Conservation (phyloP, 768 basidiomycete genomes). For the Trametes maxima region DNA sequence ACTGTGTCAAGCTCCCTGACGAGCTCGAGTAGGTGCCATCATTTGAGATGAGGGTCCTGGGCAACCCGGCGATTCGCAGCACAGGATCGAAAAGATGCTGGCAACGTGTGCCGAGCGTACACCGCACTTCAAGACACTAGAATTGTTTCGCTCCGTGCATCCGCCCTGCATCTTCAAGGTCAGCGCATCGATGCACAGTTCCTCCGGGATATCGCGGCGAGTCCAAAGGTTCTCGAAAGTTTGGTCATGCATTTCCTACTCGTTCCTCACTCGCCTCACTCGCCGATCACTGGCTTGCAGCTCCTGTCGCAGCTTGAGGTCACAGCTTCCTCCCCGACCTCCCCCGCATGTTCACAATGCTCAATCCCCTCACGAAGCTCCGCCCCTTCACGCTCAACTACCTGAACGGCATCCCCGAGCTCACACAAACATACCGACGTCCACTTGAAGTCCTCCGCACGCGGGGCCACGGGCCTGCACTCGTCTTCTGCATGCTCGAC, state of each 20-base stretch:
- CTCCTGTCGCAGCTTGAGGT: not conserved
- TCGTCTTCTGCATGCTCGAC: not conserved
- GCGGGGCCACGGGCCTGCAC: not conserved
- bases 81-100: not conserved
- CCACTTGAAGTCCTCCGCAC: not conserved
- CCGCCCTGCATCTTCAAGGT: not conserved
- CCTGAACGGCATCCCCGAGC: conserved; percentile 3
- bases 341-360: not conserved
- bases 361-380: not conserved
- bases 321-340: not conserved
- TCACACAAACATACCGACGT: not conserved
- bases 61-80: not conserved
- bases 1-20: not conserved
- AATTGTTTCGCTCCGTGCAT: not conserved
- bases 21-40: not conserved
- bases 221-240: not conserved
- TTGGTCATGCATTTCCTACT: not conserved
- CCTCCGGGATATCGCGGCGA: not conserved
- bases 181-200: not conserved
- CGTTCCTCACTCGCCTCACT: not conserved
- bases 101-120: not conserved
- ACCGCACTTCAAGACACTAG: not conserved
- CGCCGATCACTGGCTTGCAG: not conserved
- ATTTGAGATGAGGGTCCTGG: not conserved
- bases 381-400: not conserved